Evolutionary conservation across 2,329 filamentous ascomycete genomes (phyloP).

Genomic region (Diaporthe humulicola): DNA sequence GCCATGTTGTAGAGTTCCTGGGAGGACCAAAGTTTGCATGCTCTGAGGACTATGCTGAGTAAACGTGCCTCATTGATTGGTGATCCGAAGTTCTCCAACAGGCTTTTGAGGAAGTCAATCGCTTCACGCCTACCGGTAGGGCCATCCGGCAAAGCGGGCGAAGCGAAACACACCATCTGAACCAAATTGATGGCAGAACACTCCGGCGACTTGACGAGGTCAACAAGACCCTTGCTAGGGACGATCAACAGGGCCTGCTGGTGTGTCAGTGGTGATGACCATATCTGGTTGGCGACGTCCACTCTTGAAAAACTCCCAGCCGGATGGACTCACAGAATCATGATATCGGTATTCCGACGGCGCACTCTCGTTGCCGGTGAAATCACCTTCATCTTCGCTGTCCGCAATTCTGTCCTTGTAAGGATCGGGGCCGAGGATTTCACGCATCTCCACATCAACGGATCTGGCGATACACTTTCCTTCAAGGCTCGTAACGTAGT

Average conservation of each 20-base stretch:
- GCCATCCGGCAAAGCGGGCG: not conserved
- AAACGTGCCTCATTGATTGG: not conserved
- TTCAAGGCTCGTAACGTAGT: not conserved
- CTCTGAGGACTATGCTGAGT: not conserved
- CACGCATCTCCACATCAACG: conserved; percentile 4
- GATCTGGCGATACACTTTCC: conserved; percentile 28
- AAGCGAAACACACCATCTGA: not conserved
- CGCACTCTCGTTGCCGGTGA: conserved; percentile 37
- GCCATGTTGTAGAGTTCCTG: conserved; percentile 2
- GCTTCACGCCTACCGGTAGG: not conserved
- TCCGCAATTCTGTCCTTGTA: conserved; percentile 22
- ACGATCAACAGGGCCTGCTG: not conserved
- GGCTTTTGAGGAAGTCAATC: not conserved
- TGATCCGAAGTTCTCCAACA: not conserved
- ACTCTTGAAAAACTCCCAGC: not conserved
- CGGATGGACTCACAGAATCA: conserved; percentile 22
- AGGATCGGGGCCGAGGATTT: conserved; percentile 40
- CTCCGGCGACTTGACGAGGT: not conserved
- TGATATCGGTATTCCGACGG: conserved; percentile 25
- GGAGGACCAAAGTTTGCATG: not conserved
- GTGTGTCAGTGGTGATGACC: not conserved
- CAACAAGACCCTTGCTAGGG: not conserved
- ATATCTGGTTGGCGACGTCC: not conserved
- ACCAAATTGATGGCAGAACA: not conserved
- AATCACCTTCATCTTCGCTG: conserved; percentile 37